Base-by-base conservation (phyloP, 2,329 filamentous ascomycete genomes). In the Ascochyta fabae region DNA sequence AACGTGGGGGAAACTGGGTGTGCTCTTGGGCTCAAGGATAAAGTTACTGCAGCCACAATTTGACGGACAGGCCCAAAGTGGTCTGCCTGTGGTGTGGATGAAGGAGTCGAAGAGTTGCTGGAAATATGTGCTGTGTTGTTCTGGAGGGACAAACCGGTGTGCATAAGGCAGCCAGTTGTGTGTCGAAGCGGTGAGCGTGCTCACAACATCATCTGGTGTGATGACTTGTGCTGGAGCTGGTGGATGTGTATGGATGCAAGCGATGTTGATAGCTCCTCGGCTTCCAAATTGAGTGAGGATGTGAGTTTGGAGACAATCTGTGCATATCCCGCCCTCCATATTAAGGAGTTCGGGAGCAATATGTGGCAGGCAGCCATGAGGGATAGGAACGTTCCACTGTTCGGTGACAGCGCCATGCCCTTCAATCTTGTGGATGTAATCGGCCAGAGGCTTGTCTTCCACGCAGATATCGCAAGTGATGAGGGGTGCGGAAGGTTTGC, bases 291-390 rank as follows among this genome's bases (percentile, higher is more conserved):
- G 48, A n/a, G 41, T 45, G 8, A 22, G 16, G 16, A 51, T 39
- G 15, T 51, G 48, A 22, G 48, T 13, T 22, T 16, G 33, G 8
- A 51, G 19, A n/a, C 48, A 51, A 16, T 45, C 33, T 19, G 26
- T 31, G 22, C 48, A 49, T 22, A 19, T 13, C 6, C 33, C 48
- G 13, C 26, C 22, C 29, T 45, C 13, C 10, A 26, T 16, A n/a
- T 38, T 15, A 12, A 39, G 19, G 13, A 39, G 40, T 15, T 49
- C 36, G 3, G 38, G 33, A 13, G 48, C 48, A 2, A 51, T 27
- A 27, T 51, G 48, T 33, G 7, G 40, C n/a, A 51, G 34, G 15
- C 48, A 51, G 40, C 26, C 48, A 43, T 6, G 10, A 44, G 48
- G 40, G 16, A 34, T 19, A 12, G 24, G 12, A 13, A 44, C 16